Conservation (phyloP, 2,329 filamentous ascomycete species). For the Ophiocordyceps sinensis region DNA sequence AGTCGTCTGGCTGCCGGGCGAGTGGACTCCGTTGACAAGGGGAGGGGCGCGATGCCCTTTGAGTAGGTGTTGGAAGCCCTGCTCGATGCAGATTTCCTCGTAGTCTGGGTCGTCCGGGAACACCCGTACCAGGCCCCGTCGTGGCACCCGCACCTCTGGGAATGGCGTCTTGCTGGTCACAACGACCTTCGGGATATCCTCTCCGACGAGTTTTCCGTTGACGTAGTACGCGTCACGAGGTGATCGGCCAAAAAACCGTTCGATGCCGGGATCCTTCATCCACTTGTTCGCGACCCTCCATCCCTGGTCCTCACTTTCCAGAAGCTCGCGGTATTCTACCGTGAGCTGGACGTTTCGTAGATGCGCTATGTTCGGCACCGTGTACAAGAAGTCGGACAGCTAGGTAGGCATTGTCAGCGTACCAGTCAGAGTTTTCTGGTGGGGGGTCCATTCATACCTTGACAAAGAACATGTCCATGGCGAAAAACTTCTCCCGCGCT, state of each 20-base stretch:
- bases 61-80: conserved; percentile 41
- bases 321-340: conserved; percentile 45
- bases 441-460: conserved; percentile 31
- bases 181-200: conserved; percentile 25
- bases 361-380: conserved; percentile 42
- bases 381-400: conserved; percentile 48
- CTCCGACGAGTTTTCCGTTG: conserved; percentile 37
- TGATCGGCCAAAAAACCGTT: conserved; percentile 36
- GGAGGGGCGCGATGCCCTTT: conserved; percentile 27
- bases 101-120: conserved; percentile 44
- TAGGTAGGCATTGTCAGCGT: conserved; percentile 12
- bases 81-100: conserved; percentile 36
- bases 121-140: conserved; percentile 37
- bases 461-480: conserved; percentile 51
- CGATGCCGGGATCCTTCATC: conserved; percentile 41
- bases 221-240: conserved; percentile 44
- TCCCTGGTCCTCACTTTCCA: conserved; percentile 32
- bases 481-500: conserved; percentile 37
- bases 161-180: conserved; percentile 37
- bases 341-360: conserved; percentile 39
- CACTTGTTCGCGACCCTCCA: conserved; percentile 36
- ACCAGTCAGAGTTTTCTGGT: not conserved
- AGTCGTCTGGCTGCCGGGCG: conserved; percentile 25
- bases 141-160: conserved; percentile 38
- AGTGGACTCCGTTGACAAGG: conserved; percentile 30